Evolutionary conservation across 2,329 filamentous ascomycete species (phyloP), one percentile per base, ranked within the genome.

Genomic region (Trichoderma koningii): DNA sequence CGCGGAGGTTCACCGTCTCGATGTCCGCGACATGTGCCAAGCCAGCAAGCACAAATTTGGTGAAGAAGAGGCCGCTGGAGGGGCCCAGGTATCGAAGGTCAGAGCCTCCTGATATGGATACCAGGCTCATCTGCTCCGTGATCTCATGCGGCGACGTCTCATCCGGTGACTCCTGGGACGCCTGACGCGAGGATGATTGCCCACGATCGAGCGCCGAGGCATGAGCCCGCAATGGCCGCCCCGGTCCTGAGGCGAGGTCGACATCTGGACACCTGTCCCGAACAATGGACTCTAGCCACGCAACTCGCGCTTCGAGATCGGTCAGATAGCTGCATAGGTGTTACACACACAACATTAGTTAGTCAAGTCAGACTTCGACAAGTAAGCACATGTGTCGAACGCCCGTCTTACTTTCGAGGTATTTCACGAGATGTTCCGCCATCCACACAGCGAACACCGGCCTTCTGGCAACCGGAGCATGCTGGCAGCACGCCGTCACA

Each of bases 61-160:
- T 81, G 14, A 85, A 76, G 48, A 83, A 83, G 64, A 83, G 83
- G 1, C 83, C 83, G 44, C 83, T 85, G 0, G 83, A 85, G 2
- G 83, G 83, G 0, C 83, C 83, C 15, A 85, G 81, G 55, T 85
- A 85, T 64, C 81, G 76, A 3, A 79, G 80, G 21, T 82, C 81
- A 50, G 77, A 75, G 26, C 79, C 81, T 3, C 76, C 76, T 1
- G 80, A 81, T 1, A 85, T 73, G 0, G 83, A 83, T 0, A 85
- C 77, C 15, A 85, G 69, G 0, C 83, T 83, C 44, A 63, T 63
- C 28, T 63, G 61, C 23, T 63, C 61, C 21, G 61, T 63, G 17
- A 85, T 83, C 66, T 85, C 82, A 66, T 85, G 82, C 1, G 81
- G 78, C 2, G 79, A 69, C 3, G 68, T 67, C 62, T 68, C 69